These are phyloP conservation scores for Fusarium decemcellulare DNA, from an alignment of 2,329 filamentous ascomycete genomes.

Conservation along the genomic window DNA sequence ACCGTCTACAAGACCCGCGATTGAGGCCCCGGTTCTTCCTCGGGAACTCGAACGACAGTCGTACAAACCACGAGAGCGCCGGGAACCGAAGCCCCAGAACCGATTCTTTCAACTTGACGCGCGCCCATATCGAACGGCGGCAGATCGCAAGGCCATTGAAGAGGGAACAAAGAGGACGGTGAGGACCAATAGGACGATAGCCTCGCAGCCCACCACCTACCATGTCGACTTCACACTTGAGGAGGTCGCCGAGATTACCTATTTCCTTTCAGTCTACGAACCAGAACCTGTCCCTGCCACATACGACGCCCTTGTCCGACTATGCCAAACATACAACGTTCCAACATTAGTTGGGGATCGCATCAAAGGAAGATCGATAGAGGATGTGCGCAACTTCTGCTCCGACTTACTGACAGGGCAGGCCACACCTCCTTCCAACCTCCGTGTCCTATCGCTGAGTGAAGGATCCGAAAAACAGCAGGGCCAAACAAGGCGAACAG, in stretches of 20 bases:
- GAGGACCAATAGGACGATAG: constrained; percentile 4
- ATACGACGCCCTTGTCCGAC: constrained; percentile 33
- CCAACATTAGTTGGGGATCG: constrained; percentile 38
- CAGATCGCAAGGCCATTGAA: constrained; percentile 47
- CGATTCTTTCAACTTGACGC: constrained; percentile 29
- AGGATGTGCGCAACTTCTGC: constrained; percentile 52
- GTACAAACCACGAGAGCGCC: constrained; percentile 31
- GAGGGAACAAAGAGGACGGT: constrained; percentile 36
- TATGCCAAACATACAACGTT: constrained; percentile 41
- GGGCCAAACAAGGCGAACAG: constrained; percentile 25
- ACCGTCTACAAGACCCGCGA: background rate
- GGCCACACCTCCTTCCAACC: constrained; percentile 19
- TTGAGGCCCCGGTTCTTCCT: background rate
- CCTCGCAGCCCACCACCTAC: constrained; percentile 44
- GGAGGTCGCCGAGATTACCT: constrained; percentile 52
- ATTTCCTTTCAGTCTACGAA: constrained; percentile 36
- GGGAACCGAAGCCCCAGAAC: constrained; percentile 26
- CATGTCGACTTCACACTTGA: constrained; percentile 63
- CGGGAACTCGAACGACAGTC: constrained; percentile 11
- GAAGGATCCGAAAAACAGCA: constrained; percentile 26
- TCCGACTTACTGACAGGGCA: constrained; percentile 47
- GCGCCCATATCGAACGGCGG: constrained; percentile 46
- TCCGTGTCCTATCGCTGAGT: constrained; percentile 46
- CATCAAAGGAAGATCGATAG: constrained; percentile 42
- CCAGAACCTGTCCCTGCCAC: constrained; percentile 30